Evolutionary conservation across 1,284 basidiomycete species (phyloP).

Genomic region (Papiliotrema terrestris): DNA sequence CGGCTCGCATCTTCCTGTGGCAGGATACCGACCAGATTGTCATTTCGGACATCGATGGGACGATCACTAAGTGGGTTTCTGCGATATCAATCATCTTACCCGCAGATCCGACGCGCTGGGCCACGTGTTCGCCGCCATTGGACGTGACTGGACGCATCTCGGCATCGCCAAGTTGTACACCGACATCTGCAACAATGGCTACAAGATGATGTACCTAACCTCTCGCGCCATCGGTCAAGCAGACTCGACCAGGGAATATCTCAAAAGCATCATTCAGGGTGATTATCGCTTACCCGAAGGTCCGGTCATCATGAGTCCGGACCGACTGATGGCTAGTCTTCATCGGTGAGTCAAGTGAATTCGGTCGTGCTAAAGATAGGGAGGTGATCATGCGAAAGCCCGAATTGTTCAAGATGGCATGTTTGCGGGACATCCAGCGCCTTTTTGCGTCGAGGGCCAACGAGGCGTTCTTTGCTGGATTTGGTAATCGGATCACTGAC

Average conservation of each 20-base stretch:
- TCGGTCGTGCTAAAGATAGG: constrained; percentile 49
- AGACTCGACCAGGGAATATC: constrained; percentile 92
- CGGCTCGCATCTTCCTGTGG: constrained; percentile 94
- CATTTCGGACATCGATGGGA: constrained; percentile 98
- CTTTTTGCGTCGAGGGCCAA: constrained; percentile 72
- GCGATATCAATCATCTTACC: not conserved
- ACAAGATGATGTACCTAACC: constrained; percentile 98
- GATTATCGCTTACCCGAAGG: constrained; percentile 94
- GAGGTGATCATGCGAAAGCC: constrained; percentile 99
- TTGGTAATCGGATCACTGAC: constrained; percentile 98
- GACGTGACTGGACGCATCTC: constrained; percentile 98
- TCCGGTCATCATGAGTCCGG: constrained; percentile 98
- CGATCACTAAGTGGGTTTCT: constrained; percentile 83
- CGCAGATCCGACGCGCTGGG: constrained; percentile 90
- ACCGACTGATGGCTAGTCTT: constrained; percentile 87
- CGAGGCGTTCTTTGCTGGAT: constrained; percentile 88
- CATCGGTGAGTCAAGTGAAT: constrained; percentile 65
- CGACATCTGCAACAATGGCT: constrained; percentile 92
- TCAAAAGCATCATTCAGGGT: constrained; percentile 92
- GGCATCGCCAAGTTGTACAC: constrained; percentile 98
- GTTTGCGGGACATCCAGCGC: constrained; percentile 90
- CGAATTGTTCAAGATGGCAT: constrained; percentile 99
- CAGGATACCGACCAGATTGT: constrained; percentile 84
- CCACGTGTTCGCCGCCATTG: constrained; percentile 97
- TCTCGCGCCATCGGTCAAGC: constrained; percentile 98